Percentiles rank a stretch among this genome's conserved stretches.
phyloP scores from a whole-genome alignment of 2,329 filamentous ascomycete species.

The Dryadomyces quercus-mongolicae region DNA sequence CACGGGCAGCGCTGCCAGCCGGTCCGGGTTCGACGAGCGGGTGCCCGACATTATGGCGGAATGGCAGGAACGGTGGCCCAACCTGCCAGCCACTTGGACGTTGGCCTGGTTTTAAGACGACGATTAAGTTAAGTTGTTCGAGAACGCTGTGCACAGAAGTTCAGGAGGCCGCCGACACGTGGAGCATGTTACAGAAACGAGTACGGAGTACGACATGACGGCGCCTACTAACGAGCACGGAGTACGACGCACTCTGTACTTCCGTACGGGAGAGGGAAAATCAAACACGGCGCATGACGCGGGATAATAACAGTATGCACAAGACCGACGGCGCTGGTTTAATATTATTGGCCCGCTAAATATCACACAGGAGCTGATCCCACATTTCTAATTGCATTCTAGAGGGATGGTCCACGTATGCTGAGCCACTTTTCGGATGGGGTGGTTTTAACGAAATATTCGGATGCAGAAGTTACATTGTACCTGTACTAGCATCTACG shows the following conservation, averaged over 20 bases:
- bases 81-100: slow-evolving; percentile 85
- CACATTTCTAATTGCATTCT: neutral
- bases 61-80: slow-evolving; percentile 94
- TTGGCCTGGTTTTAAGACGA: slow-evolving; percentile 72
- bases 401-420: neutral
- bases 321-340: no score
- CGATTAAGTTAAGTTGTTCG: no score
- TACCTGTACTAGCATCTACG: neutral
- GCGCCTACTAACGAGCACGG: no score
- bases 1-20: slow-evolving; percentile 50
- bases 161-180: no score
- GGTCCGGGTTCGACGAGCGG: slow-evolving; percentile 76
- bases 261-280: no score
- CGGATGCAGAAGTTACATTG: no score
- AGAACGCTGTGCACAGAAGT: neutral
- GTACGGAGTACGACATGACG: no score
- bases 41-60: slow-evolving; percentile 84
- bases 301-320: neutral
- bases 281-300: slow-evolving; percentile 1
- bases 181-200: neutral
- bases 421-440: neutral
- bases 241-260: no score
- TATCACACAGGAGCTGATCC: neutral
- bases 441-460: no score
- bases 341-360: neutral